Evolutionary conservation across 106 monocot species (phyloP), one percentile per base, ranked within the genome.

Genomic region (Platanthera guangdongensis): DNA sequence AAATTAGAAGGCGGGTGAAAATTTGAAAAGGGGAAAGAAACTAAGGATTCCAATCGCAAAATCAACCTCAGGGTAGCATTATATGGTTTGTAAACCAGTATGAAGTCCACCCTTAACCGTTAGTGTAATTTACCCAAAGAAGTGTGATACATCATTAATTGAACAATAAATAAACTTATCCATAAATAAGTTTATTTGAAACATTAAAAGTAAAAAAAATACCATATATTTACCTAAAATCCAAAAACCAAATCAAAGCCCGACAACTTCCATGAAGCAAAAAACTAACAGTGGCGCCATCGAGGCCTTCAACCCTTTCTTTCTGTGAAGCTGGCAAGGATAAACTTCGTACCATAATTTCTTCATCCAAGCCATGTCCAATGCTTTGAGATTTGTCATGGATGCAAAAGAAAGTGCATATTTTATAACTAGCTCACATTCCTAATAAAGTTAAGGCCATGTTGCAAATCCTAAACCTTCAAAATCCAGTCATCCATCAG

Each of bases 401-500:
- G 47, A 39, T n/a, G 47, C 45, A 46, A 70, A 39, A 48, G 47
- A 70, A 47, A 18, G 47, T 9, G 70, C 21, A 50, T 2, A 72
- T 10, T 25, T 46, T 47, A 51, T 12, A 72, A 51, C 3, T 51
- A 72, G 72, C 12, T 72, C 15, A 19, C 51, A 50, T 72, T 70
- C 3, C 7, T 47, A 8, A 46, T 19, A 51, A 0, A 51, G 50
- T 51, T 22, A 7, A 8, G 10, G 47, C n/a, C 47, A 15, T 48
- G 70, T 11, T 65, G 65, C 18, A 39, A 32, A 10, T 65, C 65
- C 70, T 73, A 73, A 22, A 22, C 75, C 63, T 80, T 81, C 22
- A 74, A 74, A 62, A 86, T 39, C 91, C 91, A 92, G n/a, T 92
- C 88, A 46, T 86, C 76, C 73, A 86, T 52, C 3, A 75, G 76